phyloP scores from a whole-genome alignment of 2,329 filamentous ascomycete species.

The Fusarium begoniae region DNA sequence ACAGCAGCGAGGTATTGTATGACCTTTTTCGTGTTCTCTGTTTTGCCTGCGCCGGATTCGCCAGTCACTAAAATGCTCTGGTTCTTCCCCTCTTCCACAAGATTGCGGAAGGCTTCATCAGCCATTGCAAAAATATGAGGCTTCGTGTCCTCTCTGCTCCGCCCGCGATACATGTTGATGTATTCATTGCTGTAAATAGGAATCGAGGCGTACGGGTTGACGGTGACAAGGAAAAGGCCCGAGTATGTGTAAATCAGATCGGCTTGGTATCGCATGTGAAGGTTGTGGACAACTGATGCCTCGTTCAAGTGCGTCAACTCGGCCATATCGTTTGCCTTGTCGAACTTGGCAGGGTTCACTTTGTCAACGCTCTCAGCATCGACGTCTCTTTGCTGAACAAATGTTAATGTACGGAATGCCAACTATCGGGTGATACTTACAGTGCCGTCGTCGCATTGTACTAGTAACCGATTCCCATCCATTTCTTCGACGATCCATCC shows the following conservation, averaged over 20 bases:
- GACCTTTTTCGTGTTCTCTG: conserved; percentile 99
- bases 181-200: conserved; percentile 98
- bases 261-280: conserved; percentile 92
- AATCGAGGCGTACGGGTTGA: conserved; percentile 94
- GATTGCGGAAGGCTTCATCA: conserved; percentile 93
- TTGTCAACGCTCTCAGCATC: conserved; percentile 92
- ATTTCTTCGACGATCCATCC: conserved; percentile 91
- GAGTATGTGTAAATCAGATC: conserved; percentile 99
- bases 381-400: conserved; percentile 80
- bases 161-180: conserved; percentile 96
- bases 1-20: conserved; percentile 98
- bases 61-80: conserved; percentile 98
- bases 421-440: conserved; percentile 59
- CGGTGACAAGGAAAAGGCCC: conserved; percentile 92
- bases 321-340: conserved; percentile 99
- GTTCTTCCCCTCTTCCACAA: conserved; percentile 94
- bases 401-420: conserved; percentile 21
- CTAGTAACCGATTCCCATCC: conserved; percentile 73
- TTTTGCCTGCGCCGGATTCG: conserved; percentile 97
- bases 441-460: conserved; percentile 93
- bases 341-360: conserved; percentile 99
- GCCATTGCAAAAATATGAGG: conserved; percentile 98
- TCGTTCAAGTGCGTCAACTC: conserved; percentile 98
- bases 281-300: conserved; percentile 95
- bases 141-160: conserved; percentile 90